Base-by-base conservation (phyloP, 2,329 filamentous ascomycete genomes). In the Xylariaceae sp. region DNA sequence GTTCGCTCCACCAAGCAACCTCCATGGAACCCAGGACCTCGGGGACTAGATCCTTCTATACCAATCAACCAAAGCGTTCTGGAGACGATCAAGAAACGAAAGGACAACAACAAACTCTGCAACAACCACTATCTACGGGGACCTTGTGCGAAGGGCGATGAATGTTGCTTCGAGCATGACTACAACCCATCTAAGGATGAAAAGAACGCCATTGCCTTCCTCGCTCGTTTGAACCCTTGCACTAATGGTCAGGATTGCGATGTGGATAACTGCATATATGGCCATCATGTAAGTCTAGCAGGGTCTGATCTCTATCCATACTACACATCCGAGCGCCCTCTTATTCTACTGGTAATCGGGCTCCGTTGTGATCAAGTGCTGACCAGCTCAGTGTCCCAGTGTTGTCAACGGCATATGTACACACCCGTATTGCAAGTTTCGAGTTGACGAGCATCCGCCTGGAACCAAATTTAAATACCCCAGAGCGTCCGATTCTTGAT, bases 91-190 rank as follows among this genome's bases (percentile, higher is more conserved):
- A 85, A 84, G 73, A 82, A 78, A 65, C 76, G 83, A 55, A 80
- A 79, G 52, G 80, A 79, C 29, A 73, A 71, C 61, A 77, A 80
- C 58, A 86, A 86, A 69, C 72, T 86, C 7, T 87, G 84, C 74
- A 87, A 87, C 67, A 84, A 84, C 47, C 81, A 85, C 64, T 86
- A 83, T 64, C 75, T 87, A 26, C 76, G 82, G 18, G 83, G 82
- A 0, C 79, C 79, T 0, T 87, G 84, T 62, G 67, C 74, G 46
- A 86, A 84, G 62, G 77, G 76, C 9, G 74, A 78, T n/a, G 72
- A 75, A 4, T 87, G 84, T 70, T 74, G 72, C 48, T 87, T 85
- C 63, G 80, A 82, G 55, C 84, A 87, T 68, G 73, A 79, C 44
- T 81, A 85, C 64, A 79, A 75, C 59, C 77, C 80, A 2, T 79